Evolutionary conservation across 2,329 filamentous ascomycete species (phyloP).

Genomic region (Graphiopsis chlorocephala): DNA sequence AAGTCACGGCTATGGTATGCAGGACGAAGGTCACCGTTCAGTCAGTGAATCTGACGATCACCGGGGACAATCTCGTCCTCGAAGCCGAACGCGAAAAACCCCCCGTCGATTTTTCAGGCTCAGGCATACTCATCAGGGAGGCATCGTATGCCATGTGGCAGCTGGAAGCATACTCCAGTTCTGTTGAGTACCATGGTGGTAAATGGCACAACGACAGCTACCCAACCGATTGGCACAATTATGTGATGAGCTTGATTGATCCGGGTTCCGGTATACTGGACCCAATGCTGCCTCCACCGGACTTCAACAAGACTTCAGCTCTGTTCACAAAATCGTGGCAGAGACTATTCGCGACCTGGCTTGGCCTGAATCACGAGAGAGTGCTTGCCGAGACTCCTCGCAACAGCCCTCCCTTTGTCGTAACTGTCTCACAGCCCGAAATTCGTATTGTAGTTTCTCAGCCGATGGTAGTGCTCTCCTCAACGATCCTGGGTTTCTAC

Average conservation of each 20-base stretch:
- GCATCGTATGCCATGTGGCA: background rate
- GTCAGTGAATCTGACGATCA: background rate
- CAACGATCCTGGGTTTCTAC: conserved; percentile 46
- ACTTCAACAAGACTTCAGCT: conserved; percentile 26
- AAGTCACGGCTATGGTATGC: background rate
- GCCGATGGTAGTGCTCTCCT: conserved; percentile 46
- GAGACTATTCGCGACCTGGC: conserved; percentile 43
- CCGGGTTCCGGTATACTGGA: conserved; percentile 38
- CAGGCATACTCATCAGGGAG: background rate
- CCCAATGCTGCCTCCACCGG: conserved; percentile 35
- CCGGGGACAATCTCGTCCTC: background rate
- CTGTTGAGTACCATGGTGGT: conserved; percentile 13
- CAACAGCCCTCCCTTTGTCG: conserved; percentile 10
- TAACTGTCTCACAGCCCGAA: conserved; percentile 27
- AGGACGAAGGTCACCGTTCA: background rate
- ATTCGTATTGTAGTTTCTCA: conserved; percentile 50
- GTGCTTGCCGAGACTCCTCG: conserved; percentile 35
- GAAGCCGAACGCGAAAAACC: background rate
- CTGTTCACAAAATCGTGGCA: conserved; percentile 34
- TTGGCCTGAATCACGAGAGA: conserved; percentile 42
- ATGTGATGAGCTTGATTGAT: conserved; percentile 39
- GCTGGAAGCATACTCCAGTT: too few species aligned
- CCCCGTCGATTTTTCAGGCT: background rate
- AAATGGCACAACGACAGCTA: conserved; percentile 51
- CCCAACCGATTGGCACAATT: conserved; percentile 47